Evolutionary conservation across 345 rosid species (phyloP).

Genomic region (Euphorbia lathyris): DNA sequence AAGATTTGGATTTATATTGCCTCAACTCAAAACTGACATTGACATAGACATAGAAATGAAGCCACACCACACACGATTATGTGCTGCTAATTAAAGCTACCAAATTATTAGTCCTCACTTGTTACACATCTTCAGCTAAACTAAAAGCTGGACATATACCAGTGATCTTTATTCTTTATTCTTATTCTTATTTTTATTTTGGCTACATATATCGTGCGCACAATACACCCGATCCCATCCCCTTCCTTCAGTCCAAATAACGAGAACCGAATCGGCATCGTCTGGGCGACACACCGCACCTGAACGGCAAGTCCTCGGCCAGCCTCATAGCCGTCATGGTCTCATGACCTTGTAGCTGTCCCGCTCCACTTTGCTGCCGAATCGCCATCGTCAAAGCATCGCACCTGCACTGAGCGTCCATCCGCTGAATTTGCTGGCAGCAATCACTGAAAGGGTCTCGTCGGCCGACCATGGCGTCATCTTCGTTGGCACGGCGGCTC

Average conservation of each 20-base stretch:
- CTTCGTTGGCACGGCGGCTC: neutral
- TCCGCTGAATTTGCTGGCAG: slow-evolving; percentile 28
- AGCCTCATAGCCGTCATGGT: neutral
- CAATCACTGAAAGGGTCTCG: slow-evolving; percentile 1
- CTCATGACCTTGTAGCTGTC: neutral
- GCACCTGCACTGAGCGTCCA: slow-evolving; percentile 34
- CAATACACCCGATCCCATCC: no score
- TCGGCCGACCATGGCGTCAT: neutral
- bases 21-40: no score
- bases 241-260: neutral
- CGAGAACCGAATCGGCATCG: slow-evolving; percentile 15
- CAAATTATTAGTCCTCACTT: no score
- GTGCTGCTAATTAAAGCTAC: neutral
- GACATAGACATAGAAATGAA: no score
- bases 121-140: neutral
- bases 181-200: no score
- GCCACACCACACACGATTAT: neutral
- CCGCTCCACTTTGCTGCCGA: slow-evolving; percentile 13
- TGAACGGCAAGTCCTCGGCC: slow-evolving; percentile 19
- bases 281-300: slow-evolving; percentile 17
- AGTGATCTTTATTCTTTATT: no score
- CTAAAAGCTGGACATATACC: neutral
- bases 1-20: no score
- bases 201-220: neutral
- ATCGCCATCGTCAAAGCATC: slow-evolving; percentile 13